Evolutionary conservation across 169 alveolate genomes (phyloP).

Genomic region (Plasmodium falciparum): DNA sequence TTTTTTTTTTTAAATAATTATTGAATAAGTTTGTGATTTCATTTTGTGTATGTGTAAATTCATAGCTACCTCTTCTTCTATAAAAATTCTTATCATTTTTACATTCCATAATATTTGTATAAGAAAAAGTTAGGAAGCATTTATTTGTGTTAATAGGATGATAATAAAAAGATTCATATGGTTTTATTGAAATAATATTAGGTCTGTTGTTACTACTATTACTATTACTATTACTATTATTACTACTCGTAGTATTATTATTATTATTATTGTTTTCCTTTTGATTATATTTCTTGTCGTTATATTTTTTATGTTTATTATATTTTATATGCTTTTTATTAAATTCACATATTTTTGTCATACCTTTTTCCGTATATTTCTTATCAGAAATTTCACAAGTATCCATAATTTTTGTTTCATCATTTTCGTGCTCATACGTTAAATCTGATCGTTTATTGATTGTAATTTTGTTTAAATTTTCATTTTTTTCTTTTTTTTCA

Average conservation of each 20-base stretch:
- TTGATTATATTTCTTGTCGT: background rate
- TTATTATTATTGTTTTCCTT: background rate
- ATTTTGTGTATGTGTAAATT: conserved; percentile 15
- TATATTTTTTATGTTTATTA: background rate
- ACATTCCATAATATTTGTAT: conserved; percentile 22
- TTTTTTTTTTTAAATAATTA: conserved; percentile 54
- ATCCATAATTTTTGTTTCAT: background rate
- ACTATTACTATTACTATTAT: too few relatives aligned
- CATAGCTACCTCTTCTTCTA: conserved; percentile 5
- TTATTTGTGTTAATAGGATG: conserved; percentile 55
- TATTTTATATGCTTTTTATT: background rate
- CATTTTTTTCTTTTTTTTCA: background rate
- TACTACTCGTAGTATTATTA: too few relatives aligned
- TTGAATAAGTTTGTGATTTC: conserved; percentile 19
- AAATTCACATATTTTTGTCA: background rate
- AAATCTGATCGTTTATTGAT: too few relatives aligned
- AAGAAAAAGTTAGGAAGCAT: conserved; percentile 30
- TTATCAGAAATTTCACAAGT: background rate
- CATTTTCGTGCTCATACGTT: background rate
- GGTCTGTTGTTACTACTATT: background rate
- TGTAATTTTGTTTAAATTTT: background rate
- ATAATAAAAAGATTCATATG: conserved; percentile 57
- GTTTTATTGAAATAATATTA: conserved; percentile 27
- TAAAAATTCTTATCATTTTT: conserved; percentile 15
- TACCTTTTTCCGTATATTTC: background rate